These are phyloP conservation scores for Xylaria sp. DNA, from an alignment of 2,329 filamentous ascomycete species.

Conservation along the genomic window DNA sequence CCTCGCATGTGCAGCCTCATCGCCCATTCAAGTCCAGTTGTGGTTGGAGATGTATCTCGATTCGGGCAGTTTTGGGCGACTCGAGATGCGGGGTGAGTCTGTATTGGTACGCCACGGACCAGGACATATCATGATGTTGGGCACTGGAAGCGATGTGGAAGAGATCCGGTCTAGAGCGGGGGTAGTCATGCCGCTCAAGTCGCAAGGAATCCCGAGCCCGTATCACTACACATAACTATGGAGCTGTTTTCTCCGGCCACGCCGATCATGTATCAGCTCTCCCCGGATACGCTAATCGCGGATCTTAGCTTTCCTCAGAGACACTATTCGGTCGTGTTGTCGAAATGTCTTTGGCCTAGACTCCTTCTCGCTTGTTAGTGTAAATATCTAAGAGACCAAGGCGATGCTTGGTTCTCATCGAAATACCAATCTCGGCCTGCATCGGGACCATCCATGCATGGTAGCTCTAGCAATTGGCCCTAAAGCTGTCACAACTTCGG, in stretches of 20 bases:
- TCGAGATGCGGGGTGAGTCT: not conserved
- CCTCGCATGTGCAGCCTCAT: not conserved
- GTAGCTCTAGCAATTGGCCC: conserved; percentile 7
- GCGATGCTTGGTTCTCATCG: not conserved
- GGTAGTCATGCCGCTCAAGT: not conserved
- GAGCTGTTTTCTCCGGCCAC: not conserved
- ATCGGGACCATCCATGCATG: not conserved
- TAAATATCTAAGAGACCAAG: not conserved
- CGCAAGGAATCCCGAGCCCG: not conserved
- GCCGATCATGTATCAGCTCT: conserved; percentile 9
- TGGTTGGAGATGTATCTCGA: not conserved
- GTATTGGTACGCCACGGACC: not conserved
- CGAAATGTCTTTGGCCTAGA: not conserved
- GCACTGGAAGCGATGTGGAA: not conserved
- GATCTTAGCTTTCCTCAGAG: not conserved
- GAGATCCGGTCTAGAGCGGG: not conserved
- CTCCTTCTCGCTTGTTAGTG: not conserved
- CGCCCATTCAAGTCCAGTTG: not conserved
- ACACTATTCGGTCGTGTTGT: not conserved
- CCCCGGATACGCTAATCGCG: not conserved
- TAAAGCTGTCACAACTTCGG: conserved; percentile 22
- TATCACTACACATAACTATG: not conserved
- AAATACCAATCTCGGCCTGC: not conserved
- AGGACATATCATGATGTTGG: not conserved
- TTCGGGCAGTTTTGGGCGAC: not conserved